phyloP scores from a whole-genome alignment of 2,329 filamentous ascomycete genomes.

The Clarireedia sp. region DNA sequence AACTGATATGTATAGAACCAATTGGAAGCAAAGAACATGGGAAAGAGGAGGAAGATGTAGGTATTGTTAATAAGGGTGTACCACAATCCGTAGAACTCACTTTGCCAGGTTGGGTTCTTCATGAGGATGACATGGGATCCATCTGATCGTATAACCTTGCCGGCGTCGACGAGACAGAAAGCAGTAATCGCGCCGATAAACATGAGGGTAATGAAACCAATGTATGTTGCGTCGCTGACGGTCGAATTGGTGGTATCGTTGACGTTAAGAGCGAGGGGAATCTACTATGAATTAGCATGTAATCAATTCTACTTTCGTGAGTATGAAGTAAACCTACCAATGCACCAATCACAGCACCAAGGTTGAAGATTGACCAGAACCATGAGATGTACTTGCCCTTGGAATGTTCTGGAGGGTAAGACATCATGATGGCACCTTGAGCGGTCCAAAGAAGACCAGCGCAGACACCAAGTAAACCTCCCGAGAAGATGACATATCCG shows the following conservation, averaged over 20 bases:
- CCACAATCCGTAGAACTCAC: constrained; percentile 66
- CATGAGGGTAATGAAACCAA: constrained; percentile 74
- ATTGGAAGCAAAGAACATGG: constrained; percentile 71
- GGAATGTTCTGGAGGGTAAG: constrained; percentile 68
- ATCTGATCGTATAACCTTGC: constrained; percentile 59
- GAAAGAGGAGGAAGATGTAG: constrained; percentile 67
- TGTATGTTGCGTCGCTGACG: constrained; percentile 69
- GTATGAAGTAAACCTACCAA: constrained; percentile 31
- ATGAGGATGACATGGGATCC: constrained; percentile 74
- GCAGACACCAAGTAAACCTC: constrained; percentile 67
- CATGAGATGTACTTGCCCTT: constrained; percentile 83
- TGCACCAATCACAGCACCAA: constrained; percentile 78
- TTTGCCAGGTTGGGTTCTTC: constrained; percentile 79
- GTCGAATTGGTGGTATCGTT: constrained; percentile 39
- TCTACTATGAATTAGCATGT: constrained; percentile 31
- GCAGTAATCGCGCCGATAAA: constrained; percentile 60
- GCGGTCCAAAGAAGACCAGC: constrained; percentile 74
- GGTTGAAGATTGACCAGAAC: constrained; percentile 93
- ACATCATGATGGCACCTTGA: constrained; percentile 80
- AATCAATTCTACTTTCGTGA: neutral
- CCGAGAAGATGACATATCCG: constrained; percentile 67
- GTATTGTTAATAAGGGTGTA: constrained; percentile 61
- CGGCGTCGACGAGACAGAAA: constrained; percentile 59
- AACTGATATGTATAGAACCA: constrained; percentile 75
- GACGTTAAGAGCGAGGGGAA: constrained; percentile 63